phyloP scores from a whole-genome alignment of 495 filamentous ascomycete genomes.

The Friedmanniomyces endolithicus region DNA sequence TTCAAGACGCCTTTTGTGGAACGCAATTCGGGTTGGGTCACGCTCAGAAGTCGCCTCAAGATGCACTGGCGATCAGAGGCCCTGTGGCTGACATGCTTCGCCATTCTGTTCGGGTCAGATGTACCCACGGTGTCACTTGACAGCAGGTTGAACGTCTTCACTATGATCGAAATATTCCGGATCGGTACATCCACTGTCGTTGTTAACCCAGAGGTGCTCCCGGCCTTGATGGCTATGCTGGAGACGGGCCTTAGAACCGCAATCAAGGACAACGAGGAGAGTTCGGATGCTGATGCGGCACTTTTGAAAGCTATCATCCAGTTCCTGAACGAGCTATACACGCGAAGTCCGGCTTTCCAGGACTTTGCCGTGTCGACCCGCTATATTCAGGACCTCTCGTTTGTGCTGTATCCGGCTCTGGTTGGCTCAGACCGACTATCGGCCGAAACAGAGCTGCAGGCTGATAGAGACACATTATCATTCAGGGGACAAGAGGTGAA shows the following conservation, averaged over 20 bases:
- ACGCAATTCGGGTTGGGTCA: conserved; percentile 73
- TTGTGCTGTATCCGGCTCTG: conserved; percentile 69
- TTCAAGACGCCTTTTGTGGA: conserved; percentile 77
- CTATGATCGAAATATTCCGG: conserved; percentile 57
- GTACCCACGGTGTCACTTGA: conserved; percentile 53
- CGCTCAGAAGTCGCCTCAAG: conserved; percentile 69
- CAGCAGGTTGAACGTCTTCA: conserved; percentile 50
- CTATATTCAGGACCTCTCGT: conserved; percentile 66
- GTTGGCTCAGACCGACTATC: conserved; percentile 71
- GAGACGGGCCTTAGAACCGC: conserved; percentile 61
- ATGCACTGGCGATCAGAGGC: conserved; percentile 79
- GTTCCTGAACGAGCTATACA: conserved; percentile 66
- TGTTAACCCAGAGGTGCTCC: conserved; percentile 63
- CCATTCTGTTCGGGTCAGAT: conserved; percentile 75
- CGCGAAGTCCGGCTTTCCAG: conserved; percentile 57
- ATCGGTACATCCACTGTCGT: conserved; percentile 44
- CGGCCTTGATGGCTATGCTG: conserved; percentile 79
- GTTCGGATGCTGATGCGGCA: conserved; percentile 4
- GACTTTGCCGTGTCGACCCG: conserved; percentile 67
- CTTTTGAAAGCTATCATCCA: conserved; percentile 61
- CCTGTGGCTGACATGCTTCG: conserved; percentile 82
- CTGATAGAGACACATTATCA: conserved; percentile 60
- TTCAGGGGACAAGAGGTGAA: conserved; percentile 80
- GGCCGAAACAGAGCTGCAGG: conserved; percentile 71
- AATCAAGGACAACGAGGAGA: conserved; percentile 39